A percentile compares a stretch with the other conserved stretches of the same genome.
phyloP scores from a whole-genome alignment of 108 stramenopile species.

The Cyclotella distinguenda region DNA sequence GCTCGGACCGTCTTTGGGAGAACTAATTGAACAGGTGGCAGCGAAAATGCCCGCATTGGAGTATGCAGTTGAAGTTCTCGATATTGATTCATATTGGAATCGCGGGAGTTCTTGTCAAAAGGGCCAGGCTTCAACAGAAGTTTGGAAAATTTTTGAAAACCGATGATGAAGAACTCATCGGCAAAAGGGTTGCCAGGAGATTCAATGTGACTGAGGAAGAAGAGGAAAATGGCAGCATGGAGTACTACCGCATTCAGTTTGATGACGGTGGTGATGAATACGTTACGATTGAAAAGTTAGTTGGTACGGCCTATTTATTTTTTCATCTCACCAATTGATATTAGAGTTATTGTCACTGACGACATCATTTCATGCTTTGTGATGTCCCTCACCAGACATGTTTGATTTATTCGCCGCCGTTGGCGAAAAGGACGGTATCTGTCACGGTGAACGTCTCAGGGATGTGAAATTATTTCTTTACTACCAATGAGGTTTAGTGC shows the following conservation, averaged over 20 bases:
- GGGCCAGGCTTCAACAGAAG: constrained; percentile 9
- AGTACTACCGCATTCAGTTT: constrained; percentile 51
- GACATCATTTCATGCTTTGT: background rate
- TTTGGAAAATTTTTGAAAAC: constrained; percentile 22
- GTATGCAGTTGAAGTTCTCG: constrained; percentile 29
- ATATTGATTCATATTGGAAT: constrained; percentile 59
- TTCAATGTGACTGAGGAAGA: constrained; percentile 44
- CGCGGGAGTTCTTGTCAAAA: constrained; percentile 22
- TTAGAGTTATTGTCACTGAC: background rate
- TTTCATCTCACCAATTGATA: background rate
- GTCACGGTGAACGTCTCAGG: no score
- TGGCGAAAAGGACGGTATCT: constrained; percentile 56
- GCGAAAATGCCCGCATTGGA: background rate
- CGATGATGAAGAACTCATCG: constrained; percentile 26
- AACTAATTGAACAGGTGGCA: constrained; percentile 23
- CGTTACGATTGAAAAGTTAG: constrained; percentile 35
- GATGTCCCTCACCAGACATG: constrained; percentile 23
- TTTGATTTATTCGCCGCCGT: constrained; percentile 38
- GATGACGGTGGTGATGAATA: constrained; percentile 76
- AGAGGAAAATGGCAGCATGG: constrained; percentile 55
- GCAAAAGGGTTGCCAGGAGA: constrained; percentile 59
- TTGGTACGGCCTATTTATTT: constrained; percentile 54
- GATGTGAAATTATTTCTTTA: no score
- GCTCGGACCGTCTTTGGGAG: constrained; percentile 31
- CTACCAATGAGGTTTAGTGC: no score